Base-by-base conservation (phyloP, 768 basidiomycete species). In the Clitopilus hobsonii region DNA sequence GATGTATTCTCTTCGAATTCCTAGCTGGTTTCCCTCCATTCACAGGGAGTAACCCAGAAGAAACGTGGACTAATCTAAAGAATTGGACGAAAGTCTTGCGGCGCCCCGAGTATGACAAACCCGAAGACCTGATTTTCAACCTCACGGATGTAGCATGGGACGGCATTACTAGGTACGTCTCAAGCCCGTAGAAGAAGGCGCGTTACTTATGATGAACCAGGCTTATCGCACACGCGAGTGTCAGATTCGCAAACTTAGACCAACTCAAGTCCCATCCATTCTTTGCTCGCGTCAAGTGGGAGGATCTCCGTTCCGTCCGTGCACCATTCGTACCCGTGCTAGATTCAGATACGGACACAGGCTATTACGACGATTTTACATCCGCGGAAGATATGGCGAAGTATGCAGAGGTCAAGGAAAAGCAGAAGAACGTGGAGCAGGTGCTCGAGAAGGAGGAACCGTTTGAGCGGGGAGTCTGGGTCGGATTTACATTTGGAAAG, bases 31-130 rank as follows among this genome's bases (percentile, higher is more conserved):
- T 97, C 73, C 97, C 97, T 11, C 97, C 97, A 1, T 99, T 99
- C 75, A 97, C 92, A 48, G 97, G 97, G 16, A 84, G 88, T 36
- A 94, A 89, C 0, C 90, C 94, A 0, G 94, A 99, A 60, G 97
- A 99, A 71, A 99, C 97, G 0, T 99, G 97, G 97, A 93, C 93
- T 14, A 98, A 98, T 71, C 74, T 99, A 58, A 98, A 98, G 72
- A 98, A 98, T 68, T 99, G 97, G 97, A 84, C 87, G 16, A 89
- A 89, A 58, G 93, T 94, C 1, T 78, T 99, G 4, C 78, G 88
- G n/a, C 71, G 97, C 55, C 97, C 97, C 1, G 88, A 94, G 62
- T 99, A 98, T 62, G 95, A 98, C 67, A 88, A 89, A 60, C 90
- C 92, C 1, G 95, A 98, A 67, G 97, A 99, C 69, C 77, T 94